Evolutionary conservation across 78 protist species (phyloP).

Genomic region (Cavenderia fasciculata): DNA sequence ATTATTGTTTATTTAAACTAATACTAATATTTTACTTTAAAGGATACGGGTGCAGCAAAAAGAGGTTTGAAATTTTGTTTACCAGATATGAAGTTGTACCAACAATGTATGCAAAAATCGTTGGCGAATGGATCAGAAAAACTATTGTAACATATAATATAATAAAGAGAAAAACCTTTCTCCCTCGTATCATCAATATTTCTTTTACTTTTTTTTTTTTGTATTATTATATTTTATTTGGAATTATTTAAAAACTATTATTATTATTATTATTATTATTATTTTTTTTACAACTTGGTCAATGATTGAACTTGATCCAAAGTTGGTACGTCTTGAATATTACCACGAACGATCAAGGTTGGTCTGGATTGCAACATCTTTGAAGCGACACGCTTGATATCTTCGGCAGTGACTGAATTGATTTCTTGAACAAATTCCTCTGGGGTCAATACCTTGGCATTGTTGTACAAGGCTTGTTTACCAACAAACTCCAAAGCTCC

Average conservation of each 20-base stretch:
- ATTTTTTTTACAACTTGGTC: slow-evolving; percentile 61
- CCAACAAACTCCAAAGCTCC: slow-evolving; percentile 64
- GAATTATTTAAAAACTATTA: no score
- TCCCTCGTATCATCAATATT: background rate
- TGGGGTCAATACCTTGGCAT: slow-evolving; percentile 40
- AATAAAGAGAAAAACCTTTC: no score
- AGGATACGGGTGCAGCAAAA: slow-evolving; percentile 38
- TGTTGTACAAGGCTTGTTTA: slow-evolving; percentile 43
- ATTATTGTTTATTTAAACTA: background rate
- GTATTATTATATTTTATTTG: no score
- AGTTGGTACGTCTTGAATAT: slow-evolving; percentile 46
- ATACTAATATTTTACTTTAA: background rate
- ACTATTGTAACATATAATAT: no score
- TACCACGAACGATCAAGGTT: slow-evolving; percentile 53
- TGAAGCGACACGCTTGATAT: slow-evolving; percentile 58
- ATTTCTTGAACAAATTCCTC: slow-evolving; percentile 35
- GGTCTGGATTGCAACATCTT: slow-evolving; percentile 46
- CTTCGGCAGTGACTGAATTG: slow-evolving; percentile 53
- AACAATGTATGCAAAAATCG: slow-evolving; percentile 12
- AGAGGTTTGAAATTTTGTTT: slow-evolving; percentile 44
- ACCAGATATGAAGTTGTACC: slow-evolving; percentile 4
- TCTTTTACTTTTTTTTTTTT: no score
- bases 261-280: background rate
- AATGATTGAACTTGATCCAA: slow-evolving; percentile 12
- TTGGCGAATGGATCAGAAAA: background rate